Evolutionary conservation across 805 yeast species (phyloP), one percentile per base, ranked within the genome.

Genomic region (Yamadazyma akitaensis): DNA sequence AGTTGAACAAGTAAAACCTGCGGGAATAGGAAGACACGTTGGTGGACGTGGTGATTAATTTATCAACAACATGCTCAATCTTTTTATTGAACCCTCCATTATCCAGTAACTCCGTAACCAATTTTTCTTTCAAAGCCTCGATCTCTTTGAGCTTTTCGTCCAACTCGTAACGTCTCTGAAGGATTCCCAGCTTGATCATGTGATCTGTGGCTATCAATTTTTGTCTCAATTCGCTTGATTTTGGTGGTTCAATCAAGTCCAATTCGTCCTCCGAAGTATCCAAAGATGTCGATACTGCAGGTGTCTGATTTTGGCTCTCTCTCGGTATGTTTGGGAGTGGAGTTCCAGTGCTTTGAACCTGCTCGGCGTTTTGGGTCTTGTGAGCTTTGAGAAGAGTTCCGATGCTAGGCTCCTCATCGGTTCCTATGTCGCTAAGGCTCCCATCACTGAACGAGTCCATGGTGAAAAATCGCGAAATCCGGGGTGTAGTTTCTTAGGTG

Each of bases 1-100:
- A 41, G n/a, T 42, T 44, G 31, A 41, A 47, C 18, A 41, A 37
- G 34, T 43, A 47, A 28, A 46, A 50, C 18, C 38, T 17, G 17
- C 53, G 28, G 6, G 36, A 17, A 32, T 47, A 50, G 4, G 40
- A 24, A n/a, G 24, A 17, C 10, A 42, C 10, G 16, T 42, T 38
- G 3, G 39, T 16, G 25, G 33, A 40, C 31, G 37, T 28, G 12
- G 24, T 33, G 6, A 46, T 14, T 30, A 46, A 33, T 25, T 32
- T 28, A 14, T 46, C 44, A 7, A 42, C 40, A 6, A 37, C 25
- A 18, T 19, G 19, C 9, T 30, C 24, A 10, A 6, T 7, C 3
- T 32, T 32, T n/a, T 18, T 32, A 7, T 32, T 32, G 10, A 34
- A 16, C n/a, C 32, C 17, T 5, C 48, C 48, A 21, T 41, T 31